phyloP scores from a whole-genome alignment of 1,139 yeast genomes.

The Zygosaccharomyces sapae region DNA sequence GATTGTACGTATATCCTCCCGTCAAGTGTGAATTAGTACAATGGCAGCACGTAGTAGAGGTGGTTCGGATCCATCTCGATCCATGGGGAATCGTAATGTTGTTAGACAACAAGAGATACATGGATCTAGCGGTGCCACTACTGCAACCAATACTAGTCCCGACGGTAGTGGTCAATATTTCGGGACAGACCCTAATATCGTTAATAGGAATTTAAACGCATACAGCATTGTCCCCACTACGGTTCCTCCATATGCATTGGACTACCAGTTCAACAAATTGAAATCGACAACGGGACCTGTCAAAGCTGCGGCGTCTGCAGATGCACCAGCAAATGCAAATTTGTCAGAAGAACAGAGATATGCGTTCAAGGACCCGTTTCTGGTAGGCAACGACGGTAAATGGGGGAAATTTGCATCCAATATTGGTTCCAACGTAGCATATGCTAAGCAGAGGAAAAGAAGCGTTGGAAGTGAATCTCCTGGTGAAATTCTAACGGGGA shows the following conservation, averaged over 20 bases:
- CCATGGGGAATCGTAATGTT: neutral
- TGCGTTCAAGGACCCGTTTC: constrained; percentile 25
- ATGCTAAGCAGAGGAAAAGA: constrained; percentile 17
- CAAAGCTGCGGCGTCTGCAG: constrained; percentile 3
- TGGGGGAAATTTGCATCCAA: constrained; percentile 29
- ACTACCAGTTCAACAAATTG: constrained; percentile 19
- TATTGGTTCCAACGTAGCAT: constrained; percentile 31
- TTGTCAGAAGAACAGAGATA: constrained; percentile 2
- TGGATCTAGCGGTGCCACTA: neutral
- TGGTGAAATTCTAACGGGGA: constrained; percentile 20
- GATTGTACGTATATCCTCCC: neutral
- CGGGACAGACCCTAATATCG: neutral
- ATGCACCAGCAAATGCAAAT: constrained; percentile 9
- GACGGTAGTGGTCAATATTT: neutral
- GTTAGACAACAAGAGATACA: neutral
- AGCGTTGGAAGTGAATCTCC: constrained; percentile 10
- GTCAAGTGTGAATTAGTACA: neutral
- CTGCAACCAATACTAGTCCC: neutral
- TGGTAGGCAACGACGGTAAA: constrained; percentile 22
- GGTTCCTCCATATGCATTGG: constrained; percentile 36
- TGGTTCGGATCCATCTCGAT: neutral
- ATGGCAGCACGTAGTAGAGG: neutral
- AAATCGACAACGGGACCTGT: constrained; percentile 7
- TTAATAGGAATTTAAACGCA: constrained; percentile 20
- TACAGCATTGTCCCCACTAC: constrained; percentile 33